Base-by-base conservation (phyloP, 768 basidiomycete species). In the Cantharellus anzutake region DNA sequence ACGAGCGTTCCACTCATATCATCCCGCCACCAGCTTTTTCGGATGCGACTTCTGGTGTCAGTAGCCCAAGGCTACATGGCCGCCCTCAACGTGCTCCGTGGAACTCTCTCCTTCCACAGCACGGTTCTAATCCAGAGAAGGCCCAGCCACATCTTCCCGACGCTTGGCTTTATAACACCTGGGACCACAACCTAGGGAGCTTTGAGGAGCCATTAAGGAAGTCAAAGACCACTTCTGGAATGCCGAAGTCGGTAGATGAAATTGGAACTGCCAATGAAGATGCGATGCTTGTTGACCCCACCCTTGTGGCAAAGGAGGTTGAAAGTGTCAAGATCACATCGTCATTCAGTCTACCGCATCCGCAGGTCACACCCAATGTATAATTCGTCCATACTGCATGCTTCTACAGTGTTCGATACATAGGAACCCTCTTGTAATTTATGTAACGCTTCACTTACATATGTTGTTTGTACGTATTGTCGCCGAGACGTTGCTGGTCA, bases 11-110 rank as follows among this genome's bases (percentile, higher is more conserved):
- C 2, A 63, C 61, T 2, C 62, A 52, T 14, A 41, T 57, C 11
- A 38, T 50, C 44, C 62, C 62, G 16, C 62, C 62, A 7, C 61
- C 61, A 29, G 41, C 61, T 3, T 38, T 63, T 37, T 16, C 14
- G 11, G 41, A 57, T 38, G 14, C 5, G 39, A 35, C 16, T 35
- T 11, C 34, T 11, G 52, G 52, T 7, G 52, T 7, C 11, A 41
- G 56, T 5, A 14, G 14, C 39, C 40, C 37, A 39, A 14, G 35
- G 14, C 35, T 11, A 5, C 41, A 57, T 38, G 34, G 34, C 11
- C 52, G 52, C 14, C 52, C 52, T 38, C 11, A 14, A 11, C 52
- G 34, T 38, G 52, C 52, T 11, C 52, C 52, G 11, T 57, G 56
- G 56, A 57, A 57, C 42, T 16, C 38, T 5, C 20, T 29, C 35